A percentile compares a stretch with the other conserved stretches of the same genome.
These are phyloP conservation scores for Penicillium subrubescens DNA, from an alignment of 495 filamentous ascomycete species.

Conservation along the genomic window DNA sequence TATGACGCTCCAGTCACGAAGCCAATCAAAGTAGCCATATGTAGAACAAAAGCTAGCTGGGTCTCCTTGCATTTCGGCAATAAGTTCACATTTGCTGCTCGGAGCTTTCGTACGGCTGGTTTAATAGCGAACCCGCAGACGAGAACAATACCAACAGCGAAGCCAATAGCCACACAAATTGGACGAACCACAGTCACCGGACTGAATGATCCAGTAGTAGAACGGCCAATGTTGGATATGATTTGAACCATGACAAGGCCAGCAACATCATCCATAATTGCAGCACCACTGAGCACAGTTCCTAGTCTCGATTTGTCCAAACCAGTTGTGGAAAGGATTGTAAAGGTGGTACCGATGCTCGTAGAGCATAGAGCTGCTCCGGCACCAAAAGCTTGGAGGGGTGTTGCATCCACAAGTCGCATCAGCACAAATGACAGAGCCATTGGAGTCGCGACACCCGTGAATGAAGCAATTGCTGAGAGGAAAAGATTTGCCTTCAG, in stretches of 20 bases:
- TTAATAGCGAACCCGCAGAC: conserved; percentile 46
- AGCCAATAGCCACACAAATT: conserved; percentile 59
- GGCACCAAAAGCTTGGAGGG: conserved; percentile 69
- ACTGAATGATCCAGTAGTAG: conserved; percentile 32
- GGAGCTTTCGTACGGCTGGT: conserved; percentile 33
- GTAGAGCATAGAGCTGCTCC: conserved; percentile 79
- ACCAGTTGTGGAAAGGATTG: conserved; percentile 62
- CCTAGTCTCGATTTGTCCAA: conserved; percentile 65
- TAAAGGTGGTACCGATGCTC: conserved; percentile 77
- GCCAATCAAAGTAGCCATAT: conserved; percentile 51
- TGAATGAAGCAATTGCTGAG: conserved; percentile 60
- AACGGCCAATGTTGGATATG: conserved; percentile 51
- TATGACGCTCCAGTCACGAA: conserved; percentile 60
- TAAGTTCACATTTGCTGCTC: background rate
- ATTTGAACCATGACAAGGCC: conserved; percentile 80
- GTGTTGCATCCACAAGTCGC: conserved; percentile 40
- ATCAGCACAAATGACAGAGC: conserved; percentile 65
- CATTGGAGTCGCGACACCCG: conserved; percentile 67
- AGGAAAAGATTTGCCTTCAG: conserved; percentile 62
- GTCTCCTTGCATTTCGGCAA: conserved; percentile 19
- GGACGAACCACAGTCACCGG: conserved; percentile 56
- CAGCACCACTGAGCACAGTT: conserved; percentile 68
- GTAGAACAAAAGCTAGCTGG: conserved; percentile 36
- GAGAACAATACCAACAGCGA: conserved; percentile 51
- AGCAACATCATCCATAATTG: conserved; percentile 82